phyloP scores from a whole-genome alignment of 495 filamentous ascomycete genomes.

The Glarea lozoyensis region DNA sequence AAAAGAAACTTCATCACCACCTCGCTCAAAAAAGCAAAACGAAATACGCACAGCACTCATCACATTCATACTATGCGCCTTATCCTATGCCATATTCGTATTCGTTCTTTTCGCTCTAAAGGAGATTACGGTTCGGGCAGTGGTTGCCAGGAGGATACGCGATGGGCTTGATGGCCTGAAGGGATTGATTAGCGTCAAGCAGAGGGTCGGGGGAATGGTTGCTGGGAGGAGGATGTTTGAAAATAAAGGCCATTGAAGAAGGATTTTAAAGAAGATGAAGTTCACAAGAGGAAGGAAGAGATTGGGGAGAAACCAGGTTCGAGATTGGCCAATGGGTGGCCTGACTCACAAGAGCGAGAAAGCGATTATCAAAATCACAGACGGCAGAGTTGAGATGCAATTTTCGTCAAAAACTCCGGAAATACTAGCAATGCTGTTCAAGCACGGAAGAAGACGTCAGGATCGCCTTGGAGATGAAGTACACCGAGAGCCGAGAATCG shows the following conservation, averaged over 20 bases:
- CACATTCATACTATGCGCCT: neutral
- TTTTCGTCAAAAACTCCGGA: too few relatives aligned
- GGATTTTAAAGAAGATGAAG: neutral
- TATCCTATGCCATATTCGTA: neutral
- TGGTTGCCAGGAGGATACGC: neutral
- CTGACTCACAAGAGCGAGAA: too few relatives aligned
- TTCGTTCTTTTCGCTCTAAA: neutral
- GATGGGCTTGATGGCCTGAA: neutral
- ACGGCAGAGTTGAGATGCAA: too few relatives aligned
- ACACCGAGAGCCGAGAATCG: too few relatives aligned
- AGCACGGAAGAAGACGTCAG: too few relatives aligned
- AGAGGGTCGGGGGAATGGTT: neutral
- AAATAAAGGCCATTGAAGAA: neutral
- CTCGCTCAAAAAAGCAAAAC: neutral
- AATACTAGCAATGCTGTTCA: too few relatives aligned
- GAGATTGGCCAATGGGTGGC: too few relatives aligned
- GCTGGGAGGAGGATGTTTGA: neutral
- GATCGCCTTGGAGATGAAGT: too few relatives aligned
- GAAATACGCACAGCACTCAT: neutral
- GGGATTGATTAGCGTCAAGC: neutral
- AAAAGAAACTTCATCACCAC: neutral
- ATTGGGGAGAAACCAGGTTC: too few relatives aligned
- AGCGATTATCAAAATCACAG: too few relatives aligned
- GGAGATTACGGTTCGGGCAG: neutral
- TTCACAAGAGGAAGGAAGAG: too few relatives aligned